A percentile compares a stretch with the other conserved stretches of the same genome.
Evolutionary conservation across 176 grass and related monocot genomes (phyloP).

Genomic region (Metroxylon sagu): DNA sequence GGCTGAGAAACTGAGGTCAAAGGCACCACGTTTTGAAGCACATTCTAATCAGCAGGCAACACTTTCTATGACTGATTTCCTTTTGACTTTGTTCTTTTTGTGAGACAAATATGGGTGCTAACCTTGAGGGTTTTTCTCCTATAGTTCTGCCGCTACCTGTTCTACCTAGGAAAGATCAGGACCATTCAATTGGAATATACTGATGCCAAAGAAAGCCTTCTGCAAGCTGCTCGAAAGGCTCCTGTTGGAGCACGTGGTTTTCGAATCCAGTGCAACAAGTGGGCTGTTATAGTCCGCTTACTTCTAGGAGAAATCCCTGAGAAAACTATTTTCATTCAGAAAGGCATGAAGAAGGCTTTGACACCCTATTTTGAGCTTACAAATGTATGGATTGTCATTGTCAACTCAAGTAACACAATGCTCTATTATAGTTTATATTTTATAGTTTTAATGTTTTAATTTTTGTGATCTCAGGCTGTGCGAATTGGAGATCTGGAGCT

Average conservation of each 20-base stretch:
- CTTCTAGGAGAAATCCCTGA: conserved; percentile 73
- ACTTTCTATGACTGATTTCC: background rate
- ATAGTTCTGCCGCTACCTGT: conserved; percentile 81
- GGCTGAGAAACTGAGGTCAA: conserved; percentile 92
- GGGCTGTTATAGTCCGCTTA: conserved; percentile 70
- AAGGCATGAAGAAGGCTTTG: conserved; percentile 79
- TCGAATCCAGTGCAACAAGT: conserved; percentile 72
- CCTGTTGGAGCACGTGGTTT: conserved; percentile 66
- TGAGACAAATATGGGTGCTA: background rate
- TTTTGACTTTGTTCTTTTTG: background rate
- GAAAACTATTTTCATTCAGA: conserved; percentile 84
- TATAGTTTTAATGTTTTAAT: background rate
- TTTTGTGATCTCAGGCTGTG: conserved; percentile 53
- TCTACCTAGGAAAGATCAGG: conserved; percentile 86
- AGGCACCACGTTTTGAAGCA: conserved; percentile 90
- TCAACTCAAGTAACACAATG: too few species aligned
- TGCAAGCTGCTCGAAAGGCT: conserved; percentile 85
- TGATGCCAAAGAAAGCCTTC: conserved; percentile 84
- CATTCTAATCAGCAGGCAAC: conserved; percentile 89
- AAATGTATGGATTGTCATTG: conserved; percentile 36
- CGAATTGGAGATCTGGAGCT: conserved; percentile 75
- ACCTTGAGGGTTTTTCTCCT: background rate
- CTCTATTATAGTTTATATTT: background rate
- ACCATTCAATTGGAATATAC: conserved; percentile 89
- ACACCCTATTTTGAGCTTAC: conserved; percentile 81